Evolutionary conservation across 495 filamentous ascomycete species (phyloP).

Genomic region (Tuber brumale): DNA sequence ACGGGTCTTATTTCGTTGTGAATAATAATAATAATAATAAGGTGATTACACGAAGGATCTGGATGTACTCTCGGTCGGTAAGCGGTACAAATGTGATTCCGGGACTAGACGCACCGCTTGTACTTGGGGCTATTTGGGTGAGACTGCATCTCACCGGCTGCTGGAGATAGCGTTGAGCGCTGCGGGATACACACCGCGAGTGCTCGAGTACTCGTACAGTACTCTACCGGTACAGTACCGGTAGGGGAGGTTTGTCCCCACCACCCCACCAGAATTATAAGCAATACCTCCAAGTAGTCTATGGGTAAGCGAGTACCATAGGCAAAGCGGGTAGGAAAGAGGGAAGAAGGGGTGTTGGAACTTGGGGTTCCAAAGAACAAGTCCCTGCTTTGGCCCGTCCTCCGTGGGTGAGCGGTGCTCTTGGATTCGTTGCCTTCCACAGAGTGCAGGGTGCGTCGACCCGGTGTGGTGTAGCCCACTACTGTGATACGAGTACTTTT

Average conservation of each 20-base stretch:
- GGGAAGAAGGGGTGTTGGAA: conserved; percentile 24
- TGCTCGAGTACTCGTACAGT: too few species aligned
- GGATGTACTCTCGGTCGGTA: not conserved
- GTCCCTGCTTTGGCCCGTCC: conserved; percentile 14
- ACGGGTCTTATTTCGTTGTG: not conserved
- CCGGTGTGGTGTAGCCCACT: conserved; percentile 11
- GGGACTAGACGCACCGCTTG: not conserved
- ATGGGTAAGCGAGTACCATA: not conserved
- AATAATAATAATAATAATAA: not conserved
- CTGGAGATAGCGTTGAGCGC: not conserved
- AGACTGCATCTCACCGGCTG: not conserved
- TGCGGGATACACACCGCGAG: not conserved
- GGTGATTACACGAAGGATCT: conserved; percentile 1
- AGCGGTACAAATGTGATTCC: not conserved
- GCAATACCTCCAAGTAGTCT: not conserved
- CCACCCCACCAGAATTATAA: not conserved
- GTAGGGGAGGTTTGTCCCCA: not conserved
- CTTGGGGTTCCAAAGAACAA: conserved; percentile 22
- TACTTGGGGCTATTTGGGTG: conserved; percentile 6
- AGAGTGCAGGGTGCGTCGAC: conserved; percentile 4
- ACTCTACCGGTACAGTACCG: too few species aligned
- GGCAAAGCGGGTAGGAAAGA: not conserved
- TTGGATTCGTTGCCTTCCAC: conserved; percentile 18
- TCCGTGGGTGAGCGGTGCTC: conserved; percentile 17
- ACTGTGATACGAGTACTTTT: not conserved